A percentile compares a stretch with the other conserved stretches of the same genome.
These are phyloP conservation scores for Skeletonema costatum DNA, from an alignment of 108 stramenopile genomes.

Conservation along the genomic window DNA sequence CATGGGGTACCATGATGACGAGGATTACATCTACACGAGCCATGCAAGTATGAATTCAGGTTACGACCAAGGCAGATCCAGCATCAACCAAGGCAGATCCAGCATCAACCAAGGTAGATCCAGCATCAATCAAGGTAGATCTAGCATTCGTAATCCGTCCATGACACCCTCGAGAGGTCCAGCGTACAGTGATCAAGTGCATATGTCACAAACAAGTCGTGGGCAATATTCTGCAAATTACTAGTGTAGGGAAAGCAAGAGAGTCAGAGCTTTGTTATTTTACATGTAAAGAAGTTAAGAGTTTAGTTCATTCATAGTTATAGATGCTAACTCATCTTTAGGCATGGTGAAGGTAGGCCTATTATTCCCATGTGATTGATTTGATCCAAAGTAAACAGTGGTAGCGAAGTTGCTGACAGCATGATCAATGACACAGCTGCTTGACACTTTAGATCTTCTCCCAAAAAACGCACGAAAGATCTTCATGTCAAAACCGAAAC, in stretches of 20 bases:
- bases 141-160: background rate
- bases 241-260: background rate
- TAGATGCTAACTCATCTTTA: too few relatives aligned
- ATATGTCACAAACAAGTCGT: background rate
- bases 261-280: background rate
- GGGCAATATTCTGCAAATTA: background rate
- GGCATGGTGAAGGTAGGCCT: too few relatives aligned
- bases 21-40: background rate
- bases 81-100: background rate
- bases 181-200: background rate
- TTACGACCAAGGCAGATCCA: background rate
- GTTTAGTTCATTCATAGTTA: background rate
- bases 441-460: too few relatives aligned
- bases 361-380: too few relatives aligned
- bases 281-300: background rate
- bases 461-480: too few relatives aligned
- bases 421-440: too few relatives aligned
- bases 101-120: too few relatives aligned
- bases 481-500: too few relatives aligned
- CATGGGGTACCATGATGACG: background rate
- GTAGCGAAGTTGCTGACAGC: too few relatives aligned
- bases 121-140: background rate
- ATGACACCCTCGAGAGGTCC: too few relatives aligned
- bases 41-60: background rate
- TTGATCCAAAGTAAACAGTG: too few relatives aligned